Evolutionary conservation across 1,284 basidiomycete genomes (phyloP).

Genomic region (Porogramme epimiltina): DNA sequence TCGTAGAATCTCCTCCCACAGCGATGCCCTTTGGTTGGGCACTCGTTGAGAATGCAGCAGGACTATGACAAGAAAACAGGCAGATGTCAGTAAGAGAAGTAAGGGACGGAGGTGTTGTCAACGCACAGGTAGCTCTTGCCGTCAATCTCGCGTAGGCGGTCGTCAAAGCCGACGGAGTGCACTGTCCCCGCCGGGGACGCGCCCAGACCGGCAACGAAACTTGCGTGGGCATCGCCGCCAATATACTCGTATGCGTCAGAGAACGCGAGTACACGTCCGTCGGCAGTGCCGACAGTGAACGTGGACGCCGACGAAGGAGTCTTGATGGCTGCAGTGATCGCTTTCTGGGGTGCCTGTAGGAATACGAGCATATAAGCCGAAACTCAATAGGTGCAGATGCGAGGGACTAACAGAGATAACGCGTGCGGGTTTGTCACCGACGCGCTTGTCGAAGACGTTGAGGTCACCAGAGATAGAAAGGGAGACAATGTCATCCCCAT

Average conservation of each 20-base stretch:
- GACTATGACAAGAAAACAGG: slow-evolving; percentile 33
- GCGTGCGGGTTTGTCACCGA: slow-evolving; percentile 58
- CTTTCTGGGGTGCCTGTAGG: slow-evolving; percentile 74
- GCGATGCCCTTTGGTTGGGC: slow-evolving; percentile 80
- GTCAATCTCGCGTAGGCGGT: slow-evolving; percentile 70
- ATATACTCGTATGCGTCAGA: slow-evolving; percentile 50
- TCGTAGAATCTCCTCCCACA: slow-evolving; percentile 59
- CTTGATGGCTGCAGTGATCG: slow-evolving; percentile 66
- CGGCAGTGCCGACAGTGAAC: slow-evolving; percentile 83
- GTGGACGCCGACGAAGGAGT: slow-evolving; percentile 51
- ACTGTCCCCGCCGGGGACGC: slow-evolving; percentile 52
- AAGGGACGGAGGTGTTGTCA: not conserved
- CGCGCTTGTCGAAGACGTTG: slow-evolving; percentile 82
- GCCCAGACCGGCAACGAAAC: slow-evolving; percentile 69
- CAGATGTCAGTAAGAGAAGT: not conserved
- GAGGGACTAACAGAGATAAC: slow-evolving; percentile 55
- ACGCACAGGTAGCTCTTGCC: slow-evolving; percentile 60
- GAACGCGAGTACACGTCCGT: slow-evolving; percentile 79
- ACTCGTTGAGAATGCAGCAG: slow-evolving; percentile 46
- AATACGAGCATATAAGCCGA: not conserved
- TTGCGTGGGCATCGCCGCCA: slow-evolving; percentile 71
- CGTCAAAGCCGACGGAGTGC: slow-evolving; percentile 81
- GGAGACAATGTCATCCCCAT: slow-evolving; percentile 76
- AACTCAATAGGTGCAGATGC: not conserved
- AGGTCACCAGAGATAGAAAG: slow-evolving; percentile 85